Evolutionary conservation across 768 basidiomycete species (phyloP).

Genomic region (Candolleomyces aberdarensis): DNA sequence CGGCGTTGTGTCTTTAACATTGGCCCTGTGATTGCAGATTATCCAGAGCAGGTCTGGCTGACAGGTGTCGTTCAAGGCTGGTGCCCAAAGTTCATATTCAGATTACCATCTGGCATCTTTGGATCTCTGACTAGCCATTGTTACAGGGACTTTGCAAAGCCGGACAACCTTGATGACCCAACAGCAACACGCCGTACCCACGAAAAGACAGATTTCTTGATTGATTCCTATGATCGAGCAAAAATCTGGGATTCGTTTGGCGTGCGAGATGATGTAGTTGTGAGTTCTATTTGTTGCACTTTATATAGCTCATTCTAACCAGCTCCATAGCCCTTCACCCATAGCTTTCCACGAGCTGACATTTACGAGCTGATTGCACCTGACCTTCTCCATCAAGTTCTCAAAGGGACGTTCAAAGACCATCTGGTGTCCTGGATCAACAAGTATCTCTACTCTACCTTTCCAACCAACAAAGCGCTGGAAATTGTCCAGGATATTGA

Average conservation of each 20-base stretch:
- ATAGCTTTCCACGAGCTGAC: constrained; percentile 27
- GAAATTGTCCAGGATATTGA: background rate
- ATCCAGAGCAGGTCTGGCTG: constrained; percentile 34
- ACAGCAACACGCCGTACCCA: background rate
- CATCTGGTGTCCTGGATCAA: constrained; percentile 35
- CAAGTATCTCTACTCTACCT: constrained; percentile 19
- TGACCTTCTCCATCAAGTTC: constrained; percentile 34
- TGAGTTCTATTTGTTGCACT: background rate
- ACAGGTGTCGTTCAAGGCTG: constrained; percentile 22
- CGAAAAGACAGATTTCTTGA: background rate
- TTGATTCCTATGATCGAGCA: background rate
- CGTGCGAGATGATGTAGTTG: background rate
- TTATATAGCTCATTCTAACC: background rate
- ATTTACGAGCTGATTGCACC: constrained; percentile 29
- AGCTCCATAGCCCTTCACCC: constrained; percentile 24
- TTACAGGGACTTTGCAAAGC: background rate
- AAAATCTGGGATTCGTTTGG: background rate
- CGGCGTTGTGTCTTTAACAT: constrained; percentile 24
- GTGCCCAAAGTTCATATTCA: constrained; percentile 16
- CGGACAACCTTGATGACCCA: background rate
- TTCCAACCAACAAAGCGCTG: background rate
- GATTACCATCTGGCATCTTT: background rate
- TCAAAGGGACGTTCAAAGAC: constrained; percentile 40
- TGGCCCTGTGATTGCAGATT: constrained; percentile 35
- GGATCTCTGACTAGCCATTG: background rate